Percentiles rank a stretch among this genome's conserved stretches.
Evolutionary conservation across 1,139 yeast genomes (phyloP).

Genomic region (Yamadazyma triangularis): DNA sequence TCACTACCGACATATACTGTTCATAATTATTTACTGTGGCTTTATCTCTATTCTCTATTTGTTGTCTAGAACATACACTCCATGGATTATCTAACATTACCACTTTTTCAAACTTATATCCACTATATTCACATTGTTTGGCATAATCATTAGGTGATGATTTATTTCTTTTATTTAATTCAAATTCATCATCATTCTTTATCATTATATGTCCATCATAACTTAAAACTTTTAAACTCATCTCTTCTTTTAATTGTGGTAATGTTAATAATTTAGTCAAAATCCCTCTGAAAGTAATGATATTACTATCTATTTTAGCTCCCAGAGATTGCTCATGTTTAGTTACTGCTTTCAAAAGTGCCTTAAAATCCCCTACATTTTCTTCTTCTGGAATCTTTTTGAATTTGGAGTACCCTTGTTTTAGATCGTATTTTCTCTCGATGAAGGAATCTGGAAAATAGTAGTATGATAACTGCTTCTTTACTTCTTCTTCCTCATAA

Average conservation of each 20-base stretch:
- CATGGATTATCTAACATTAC: conserved; percentile 78
- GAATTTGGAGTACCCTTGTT: conserved; percentile 59
- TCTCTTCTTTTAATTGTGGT: conserved; percentile 53
- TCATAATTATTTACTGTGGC: conserved; percentile 63
- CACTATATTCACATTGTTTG: conserved; percentile 53
- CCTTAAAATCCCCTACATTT: conserved; percentile 51
- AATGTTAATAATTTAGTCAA: conserved; percentile 64
- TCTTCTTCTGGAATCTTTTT: conserved; percentile 50
- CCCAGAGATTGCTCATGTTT: conserved; percentile 48
- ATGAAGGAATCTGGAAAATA: conserved; percentile 71
- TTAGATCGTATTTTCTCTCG: conserved; percentile 52
- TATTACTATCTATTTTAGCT: conserved; percentile 52
- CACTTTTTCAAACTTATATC: conserved; percentile 80
- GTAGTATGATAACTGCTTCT: conserved; percentile 46
- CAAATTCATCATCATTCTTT: conserved; percentile 50
- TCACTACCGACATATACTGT: conserved; percentile 73
- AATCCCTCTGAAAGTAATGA: conserved; percentile 81
- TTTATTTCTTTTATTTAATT: conserved; percentile 22
- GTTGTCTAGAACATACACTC: conserved; percentile 58
- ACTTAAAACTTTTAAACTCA: conserved; percentile 58
- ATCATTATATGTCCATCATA: conserved; percentile 86
- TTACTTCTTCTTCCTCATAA: conserved; percentile 40
- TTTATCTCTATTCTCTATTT: conserved; percentile 61
- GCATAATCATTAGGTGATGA: conserved; percentile 32
- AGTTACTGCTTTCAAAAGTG: conserved; percentile 53